phyloP scores from a whole-genome alignment of 768 basidiomycete species.

The Boletus subparvulus region DNA sequence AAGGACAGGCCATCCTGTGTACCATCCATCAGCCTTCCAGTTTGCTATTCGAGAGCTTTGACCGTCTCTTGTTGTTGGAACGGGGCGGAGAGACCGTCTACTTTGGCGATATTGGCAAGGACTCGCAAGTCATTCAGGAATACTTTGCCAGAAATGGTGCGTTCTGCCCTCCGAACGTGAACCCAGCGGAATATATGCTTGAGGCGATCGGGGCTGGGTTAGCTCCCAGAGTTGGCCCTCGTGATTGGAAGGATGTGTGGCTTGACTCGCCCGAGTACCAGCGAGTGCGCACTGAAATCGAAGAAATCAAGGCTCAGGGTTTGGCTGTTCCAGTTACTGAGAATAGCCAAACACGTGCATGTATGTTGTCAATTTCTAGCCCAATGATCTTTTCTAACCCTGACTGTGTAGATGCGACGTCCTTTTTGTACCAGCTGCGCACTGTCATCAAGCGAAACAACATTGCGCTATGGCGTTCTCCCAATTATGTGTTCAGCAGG shows the following conservation, averaged over 20 bases:
- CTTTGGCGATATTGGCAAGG: conserved; percentile 83
- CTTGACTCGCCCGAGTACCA: conserved; percentile 62
- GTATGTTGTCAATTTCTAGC: conserved; percentile 32
- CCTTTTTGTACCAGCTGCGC: conserved; percentile 71
- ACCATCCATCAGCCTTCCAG: conserved; percentile 90
- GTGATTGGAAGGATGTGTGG: conserved; percentile 90
- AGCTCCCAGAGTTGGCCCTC: conserved; percentile 65
- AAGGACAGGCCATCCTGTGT: conserved; percentile 87
- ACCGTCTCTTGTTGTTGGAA: conserved; percentile 64
- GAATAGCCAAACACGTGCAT: conserved; percentile 44
- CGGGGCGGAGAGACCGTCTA: conserved; percentile 90
- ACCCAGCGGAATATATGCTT: conserved; percentile 79
- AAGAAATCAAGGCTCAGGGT: conserved; percentile 46
- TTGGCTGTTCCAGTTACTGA: conserved; percentile 42
- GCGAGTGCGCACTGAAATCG: conserved; percentile 43
- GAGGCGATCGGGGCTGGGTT: conserved; percentile 87
- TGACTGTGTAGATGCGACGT: conserved; percentile 59
- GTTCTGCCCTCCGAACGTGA: conserved; percentile 69
- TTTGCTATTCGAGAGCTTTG: conserved; percentile 85
- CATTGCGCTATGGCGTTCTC: conserved; percentile 74
- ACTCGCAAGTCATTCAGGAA: conserved; percentile 62
- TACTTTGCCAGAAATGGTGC: conserved; percentile 79
- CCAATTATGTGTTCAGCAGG: conserved; percentile 83
- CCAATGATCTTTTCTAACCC: not conserved
- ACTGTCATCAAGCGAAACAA: conserved; percentile 68